Percentiles rank a stretch among this genome's conserved stretches.
Conservation (phyloP, 257 asterid genomes). For the Asclepias syriaca region DNA sequence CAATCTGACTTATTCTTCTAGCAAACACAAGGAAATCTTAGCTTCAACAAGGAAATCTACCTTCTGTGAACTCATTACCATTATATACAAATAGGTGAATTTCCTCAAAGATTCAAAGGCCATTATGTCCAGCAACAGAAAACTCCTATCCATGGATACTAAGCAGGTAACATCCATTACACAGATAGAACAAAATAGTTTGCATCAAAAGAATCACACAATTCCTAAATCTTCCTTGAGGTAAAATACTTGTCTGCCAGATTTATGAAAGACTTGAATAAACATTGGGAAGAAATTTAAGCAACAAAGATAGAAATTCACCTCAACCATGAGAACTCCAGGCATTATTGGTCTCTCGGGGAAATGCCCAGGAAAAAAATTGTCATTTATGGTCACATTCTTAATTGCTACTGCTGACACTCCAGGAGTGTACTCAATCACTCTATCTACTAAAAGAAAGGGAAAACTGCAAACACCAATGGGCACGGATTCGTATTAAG, state of each 20-base stretch:
- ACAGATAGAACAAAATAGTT: background rate
- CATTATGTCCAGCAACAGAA: background rate
- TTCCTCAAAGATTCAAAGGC: background rate
- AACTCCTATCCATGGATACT: background rate
- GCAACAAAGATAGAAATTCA: constrained; percentile 19
- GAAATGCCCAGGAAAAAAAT: constrained; percentile 90
- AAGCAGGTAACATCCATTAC: background rate
- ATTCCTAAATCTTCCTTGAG: background rate
- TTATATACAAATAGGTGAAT: background rate
- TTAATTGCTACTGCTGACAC: constrained; percentile 86
- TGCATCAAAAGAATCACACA: background rate
- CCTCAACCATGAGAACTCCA: constrained; percentile 98
- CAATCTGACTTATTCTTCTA: background rate
- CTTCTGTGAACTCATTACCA: background rate
- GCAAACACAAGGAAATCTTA: background rate
- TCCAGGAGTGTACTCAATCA: constrained; percentile 76
- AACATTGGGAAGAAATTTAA: background rate
- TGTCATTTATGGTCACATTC: constrained; percentile 86
- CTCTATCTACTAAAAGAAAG: constrained; percentile 87
- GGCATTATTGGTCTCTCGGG: constrained; percentile 98
- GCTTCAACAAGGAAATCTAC: background rate
- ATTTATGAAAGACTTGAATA: background rate
- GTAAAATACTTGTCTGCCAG: background rate
- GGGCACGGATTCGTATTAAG: background rate
- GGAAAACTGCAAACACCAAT: constrained; percentile 51